phyloP scores from a whole-genome alignment of 305 asterid species.

The Rubia tinctorum region DNA sequence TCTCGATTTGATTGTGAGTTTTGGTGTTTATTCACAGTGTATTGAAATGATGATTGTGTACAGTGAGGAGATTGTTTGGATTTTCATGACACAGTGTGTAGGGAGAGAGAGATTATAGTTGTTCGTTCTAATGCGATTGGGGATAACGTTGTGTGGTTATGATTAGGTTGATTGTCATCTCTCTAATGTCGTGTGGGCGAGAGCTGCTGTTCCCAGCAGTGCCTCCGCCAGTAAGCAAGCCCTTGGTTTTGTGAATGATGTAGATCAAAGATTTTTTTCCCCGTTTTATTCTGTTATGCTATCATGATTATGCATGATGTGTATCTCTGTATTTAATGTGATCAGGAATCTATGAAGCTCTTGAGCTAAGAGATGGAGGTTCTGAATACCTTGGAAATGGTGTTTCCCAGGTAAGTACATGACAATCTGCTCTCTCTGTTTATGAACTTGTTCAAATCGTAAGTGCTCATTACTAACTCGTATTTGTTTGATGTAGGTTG shows the following conservation, averaged over 20 bases:
- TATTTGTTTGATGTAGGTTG: constrained; percentile 43
- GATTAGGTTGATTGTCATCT: constrained; percentile 63
- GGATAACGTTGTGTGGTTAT: not conserved
- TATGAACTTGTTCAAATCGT: not conserved
- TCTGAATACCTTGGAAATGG: constrained; percentile 92
- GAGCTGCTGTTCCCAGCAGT: constrained; percentile 95
- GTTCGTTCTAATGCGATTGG: not conserved
- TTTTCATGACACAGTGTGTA: not conserved
- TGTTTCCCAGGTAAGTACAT: constrained; percentile 55
- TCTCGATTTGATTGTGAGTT: not conserved
- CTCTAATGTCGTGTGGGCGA: constrained; percentile 50
- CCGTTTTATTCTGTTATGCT: not conserved
- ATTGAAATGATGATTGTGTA: not conserved
- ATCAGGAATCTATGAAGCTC: constrained; percentile 81
- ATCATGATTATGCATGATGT: not conserved
- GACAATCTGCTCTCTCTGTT: not conserved
- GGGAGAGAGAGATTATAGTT: not conserved
- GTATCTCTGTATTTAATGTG: not conserved
- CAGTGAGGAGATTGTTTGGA: not conserved
- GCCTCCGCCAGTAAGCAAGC: constrained; percentile 77
- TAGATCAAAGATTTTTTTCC: not conserved
- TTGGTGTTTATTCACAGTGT: not conserved
- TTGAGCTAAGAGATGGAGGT: constrained; percentile 85
- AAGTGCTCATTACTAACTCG: not conserved
- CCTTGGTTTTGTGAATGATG: not conserved